Evolutionary conservation across 2,329 filamentous ascomycete genomes (phyloP).

Genomic region (Penicillium sp.): DNA sequence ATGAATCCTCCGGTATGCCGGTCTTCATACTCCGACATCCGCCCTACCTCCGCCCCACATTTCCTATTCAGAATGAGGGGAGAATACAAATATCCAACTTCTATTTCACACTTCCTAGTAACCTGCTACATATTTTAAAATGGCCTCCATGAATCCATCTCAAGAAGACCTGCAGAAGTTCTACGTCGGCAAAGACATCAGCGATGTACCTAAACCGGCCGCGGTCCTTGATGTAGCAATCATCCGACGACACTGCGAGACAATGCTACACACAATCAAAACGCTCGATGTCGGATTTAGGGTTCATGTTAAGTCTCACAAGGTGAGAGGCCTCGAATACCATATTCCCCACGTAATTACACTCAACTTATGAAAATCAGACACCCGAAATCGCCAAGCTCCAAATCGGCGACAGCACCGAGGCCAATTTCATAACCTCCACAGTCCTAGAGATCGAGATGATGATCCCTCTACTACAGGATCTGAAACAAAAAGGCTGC

Average conservation of each 20-base stretch:
- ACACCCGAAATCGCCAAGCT: conserved; percentile 65
- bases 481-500: conserved; percentile 54
- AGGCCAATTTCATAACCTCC: conserved; percentile 67
- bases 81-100: conserved; percentile 2
- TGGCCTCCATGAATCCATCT: conserved; percentile 12
- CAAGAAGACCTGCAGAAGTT: conserved; percentile 17
- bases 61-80: neutral
- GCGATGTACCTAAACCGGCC: conserved; percentile 64
- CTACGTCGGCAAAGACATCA: conserved; percentile 62
- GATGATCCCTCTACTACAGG: conserved; percentile 59
- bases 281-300: conserved; percentile 65
- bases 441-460: conserved; percentile 73
- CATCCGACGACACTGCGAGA: conserved; percentile 65
- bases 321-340: conserved; percentile 50
- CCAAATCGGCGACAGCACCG: conserved; percentile 63
- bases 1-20: too few relatives aligned
- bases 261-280: conserved; percentile 66
- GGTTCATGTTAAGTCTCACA: conserved; percentile 81
- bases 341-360: neutral
- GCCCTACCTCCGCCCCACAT: conserved; percentile 14
- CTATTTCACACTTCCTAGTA: neutral
- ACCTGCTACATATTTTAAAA: neutral
- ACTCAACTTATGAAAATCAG: conserved; percentile 38
- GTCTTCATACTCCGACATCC: too few relatives aligned
- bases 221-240: conserved; percentile 68